These are phyloP conservation scores for Globisporangium megalacanthum DNA, from an alignment of 352 stramenopile genomes.

Conservation along the genomic window DNA sequence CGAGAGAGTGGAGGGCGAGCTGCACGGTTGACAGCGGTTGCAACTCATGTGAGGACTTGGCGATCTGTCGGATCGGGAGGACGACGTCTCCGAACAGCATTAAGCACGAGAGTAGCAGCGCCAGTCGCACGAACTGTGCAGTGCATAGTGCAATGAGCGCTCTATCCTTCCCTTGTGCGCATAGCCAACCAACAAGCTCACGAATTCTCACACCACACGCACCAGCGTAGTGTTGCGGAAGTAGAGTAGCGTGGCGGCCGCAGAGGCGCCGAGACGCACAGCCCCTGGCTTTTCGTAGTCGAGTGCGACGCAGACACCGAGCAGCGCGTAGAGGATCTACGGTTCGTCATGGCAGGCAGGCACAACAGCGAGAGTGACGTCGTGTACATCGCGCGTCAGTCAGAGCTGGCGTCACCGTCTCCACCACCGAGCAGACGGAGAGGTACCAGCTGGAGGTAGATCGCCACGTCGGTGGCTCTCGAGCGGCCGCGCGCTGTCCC, in stretches of 20 bases:
- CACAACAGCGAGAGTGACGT: not conserved
- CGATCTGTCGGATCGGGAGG: conserved; percentile 25
- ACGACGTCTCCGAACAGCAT: conserved; percentile 57
- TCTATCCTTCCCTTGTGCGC: too few relatives aligned
- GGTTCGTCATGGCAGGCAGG: too few relatives aligned
- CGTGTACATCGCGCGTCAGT: not conserved
- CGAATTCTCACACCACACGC: not conserved
- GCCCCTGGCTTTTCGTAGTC: conserved; percentile 54
- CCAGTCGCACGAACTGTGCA: conserved; percentile 47
- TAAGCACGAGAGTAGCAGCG: conserved; percentile 47
- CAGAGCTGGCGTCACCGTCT: not conserved
- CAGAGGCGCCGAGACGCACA: conserved; percentile 30
- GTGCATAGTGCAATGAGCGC: not conserved
- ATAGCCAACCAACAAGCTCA: not conserved
- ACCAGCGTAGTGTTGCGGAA: conserved; percentile 62
- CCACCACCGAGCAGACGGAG: not conserved
- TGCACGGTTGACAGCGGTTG: conserved; percentile 12
- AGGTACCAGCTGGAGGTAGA: conserved; percentile 48
- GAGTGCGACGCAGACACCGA: conserved; percentile 26
- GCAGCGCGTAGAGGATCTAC: conserved; percentile 24
- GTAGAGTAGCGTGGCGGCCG: conserved; percentile 35
- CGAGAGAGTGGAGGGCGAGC: conserved; percentile 31
- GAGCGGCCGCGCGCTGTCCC: conserved; percentile 38
- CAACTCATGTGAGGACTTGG: conserved; percentile 6
- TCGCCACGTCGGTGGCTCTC: conserved; percentile 24